Conservation (phyloP, 1,139 yeast species). For the Geotrichum fermentans region DNA sequence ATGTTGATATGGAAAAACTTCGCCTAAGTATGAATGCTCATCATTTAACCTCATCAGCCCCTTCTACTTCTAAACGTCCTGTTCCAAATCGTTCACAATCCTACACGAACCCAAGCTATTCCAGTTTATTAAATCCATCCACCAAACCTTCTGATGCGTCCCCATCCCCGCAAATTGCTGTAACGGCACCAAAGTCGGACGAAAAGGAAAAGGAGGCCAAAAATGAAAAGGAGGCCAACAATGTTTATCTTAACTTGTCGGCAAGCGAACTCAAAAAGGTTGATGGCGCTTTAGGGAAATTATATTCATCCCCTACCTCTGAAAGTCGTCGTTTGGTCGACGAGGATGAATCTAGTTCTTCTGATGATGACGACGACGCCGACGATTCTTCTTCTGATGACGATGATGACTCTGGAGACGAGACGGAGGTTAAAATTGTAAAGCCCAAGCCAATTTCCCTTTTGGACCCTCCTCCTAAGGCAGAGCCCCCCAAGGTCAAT, state of each 20-base stretch:
- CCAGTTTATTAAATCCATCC: conserved; percentile 18
- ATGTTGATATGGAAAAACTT: conserved; percentile 3
- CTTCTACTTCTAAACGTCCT: not conserved
- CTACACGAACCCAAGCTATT: not conserved
- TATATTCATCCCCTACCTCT: conserved; percentile 20
- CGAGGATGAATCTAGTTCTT: conserved; percentile 22
- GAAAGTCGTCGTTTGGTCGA: conserved; percentile 22
- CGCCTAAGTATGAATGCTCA: conserved; percentile 2
- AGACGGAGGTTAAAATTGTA: conserved; percentile 19
- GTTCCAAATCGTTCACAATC: not conserved
- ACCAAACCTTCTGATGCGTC: conserved; percentile 16
- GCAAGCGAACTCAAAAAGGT: conserved; percentile 25
- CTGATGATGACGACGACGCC: conserved; percentile 23
- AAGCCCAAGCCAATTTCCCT: not conserved
- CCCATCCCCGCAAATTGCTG: conserved; percentile 16
- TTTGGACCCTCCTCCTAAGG: not conserved
- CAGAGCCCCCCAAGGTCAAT: conserved; percentile 22
- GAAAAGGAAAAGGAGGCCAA: conserved; percentile 8
- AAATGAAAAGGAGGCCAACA: conserved; percentile 17
- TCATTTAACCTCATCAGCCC: not conserved
- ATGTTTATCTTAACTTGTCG: conserved; percentile 29
- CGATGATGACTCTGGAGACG: conserved; percentile 53
- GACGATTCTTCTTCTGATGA: conserved; percentile 48
- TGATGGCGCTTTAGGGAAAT: conserved; percentile 28
- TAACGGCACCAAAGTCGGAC: conserved; percentile 10